Evolutionary conservation across 2,329 filamentous ascomycete genomes (phyloP).

Genomic region (Reticulascus tulasneorum): DNA sequence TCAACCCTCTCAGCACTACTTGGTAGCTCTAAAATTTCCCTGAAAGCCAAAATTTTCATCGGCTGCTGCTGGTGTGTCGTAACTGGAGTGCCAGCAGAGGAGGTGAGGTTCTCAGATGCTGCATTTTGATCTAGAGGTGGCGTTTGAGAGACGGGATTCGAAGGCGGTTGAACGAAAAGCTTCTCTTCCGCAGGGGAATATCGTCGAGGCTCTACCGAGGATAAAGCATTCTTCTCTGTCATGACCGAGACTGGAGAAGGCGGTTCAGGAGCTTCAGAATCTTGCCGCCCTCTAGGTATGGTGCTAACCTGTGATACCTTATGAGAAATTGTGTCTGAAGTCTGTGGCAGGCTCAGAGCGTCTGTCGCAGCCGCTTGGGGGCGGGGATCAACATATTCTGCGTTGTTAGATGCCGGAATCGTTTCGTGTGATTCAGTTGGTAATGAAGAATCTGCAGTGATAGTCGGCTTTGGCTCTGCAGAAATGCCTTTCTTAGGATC

Average conservation of each 20-base stretch:
- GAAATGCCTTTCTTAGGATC: too few species aligned
- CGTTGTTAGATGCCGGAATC: too few species aligned
- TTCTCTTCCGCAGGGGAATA: constrained; percentile 44
- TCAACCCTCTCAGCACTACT: constrained; percentile 65
- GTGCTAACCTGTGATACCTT: constrained; percentile 34
- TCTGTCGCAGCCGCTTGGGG: too few species aligned
- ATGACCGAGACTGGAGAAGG: constrained; percentile 40
- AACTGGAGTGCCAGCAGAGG: constrained; percentile 14
- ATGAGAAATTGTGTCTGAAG: constrained; percentile 21
- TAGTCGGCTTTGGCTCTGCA: too few species aligned
- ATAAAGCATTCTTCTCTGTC: constrained; percentile 23
- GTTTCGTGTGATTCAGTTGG: too few species aligned
- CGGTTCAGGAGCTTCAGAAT: constrained; percentile 27
- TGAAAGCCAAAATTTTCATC: constrained; percentile 55
- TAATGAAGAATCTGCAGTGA: too few species aligned
- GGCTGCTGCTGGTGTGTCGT: constrained; percentile 13
- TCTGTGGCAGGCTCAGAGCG: constrained; percentile 1
- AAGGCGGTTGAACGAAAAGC: constrained; percentile 28
- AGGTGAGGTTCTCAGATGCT: constrained; percentile 11
- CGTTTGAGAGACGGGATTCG: constrained; percentile 29
- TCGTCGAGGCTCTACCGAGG: constrained; percentile 20
- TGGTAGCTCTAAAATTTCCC: constrained; percentile 71
- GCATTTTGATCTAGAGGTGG: constrained; percentile 36
- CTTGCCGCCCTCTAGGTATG: constrained; percentile 22
- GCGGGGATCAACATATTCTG: too few species aligned